These are phyloP conservation scores for Globisporangium irregulare DNA, from an alignment of 352 stramenopile genomes.

Conservation along the genomic window DNA sequence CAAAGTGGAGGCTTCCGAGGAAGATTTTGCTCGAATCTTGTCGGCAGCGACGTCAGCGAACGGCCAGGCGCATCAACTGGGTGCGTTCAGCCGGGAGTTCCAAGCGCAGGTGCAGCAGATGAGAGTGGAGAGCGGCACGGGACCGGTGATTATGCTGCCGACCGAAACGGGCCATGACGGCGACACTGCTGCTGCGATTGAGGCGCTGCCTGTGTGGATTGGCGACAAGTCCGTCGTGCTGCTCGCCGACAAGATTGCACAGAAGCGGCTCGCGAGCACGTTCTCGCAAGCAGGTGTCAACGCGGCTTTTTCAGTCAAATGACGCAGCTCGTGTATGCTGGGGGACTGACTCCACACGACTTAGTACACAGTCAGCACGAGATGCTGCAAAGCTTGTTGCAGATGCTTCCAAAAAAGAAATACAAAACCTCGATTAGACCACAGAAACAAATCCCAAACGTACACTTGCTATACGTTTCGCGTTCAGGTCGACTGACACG, in stretches of 20 bases:
- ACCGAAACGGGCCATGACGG: background rate
- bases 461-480: too few species aligned
- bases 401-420: too few species aligned
- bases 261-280: constrained; percentile 33
- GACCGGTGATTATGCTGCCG: constrained; percentile 43
- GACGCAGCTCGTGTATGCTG: background rate
- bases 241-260: constrained; percentile 48
- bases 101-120: constrained; percentile 27
- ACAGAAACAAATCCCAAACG: too few species aligned
- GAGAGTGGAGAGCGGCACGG: constrained; percentile 34
- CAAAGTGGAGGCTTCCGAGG: constrained; percentile 25
- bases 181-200: background rate
- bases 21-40: constrained; percentile 28
- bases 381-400: too few species aligned
- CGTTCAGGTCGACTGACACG: too few species aligned
- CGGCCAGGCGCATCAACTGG: constrained; percentile 27
- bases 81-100: constrained; percentile 33
- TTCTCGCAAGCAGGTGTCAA: constrained; percentile 1
- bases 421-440: too few species aligned
- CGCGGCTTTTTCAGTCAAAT: background rate
- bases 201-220: constrained; percentile 55
- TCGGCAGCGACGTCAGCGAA: constrained; percentile 14
- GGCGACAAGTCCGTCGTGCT: constrained; percentile 51
- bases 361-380: too few species aligned
- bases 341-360: too few species aligned